phyloP scores from a whole-genome alignment of 108 stramenopile genomes.

The Nitzschia inconspicua region DNA sequence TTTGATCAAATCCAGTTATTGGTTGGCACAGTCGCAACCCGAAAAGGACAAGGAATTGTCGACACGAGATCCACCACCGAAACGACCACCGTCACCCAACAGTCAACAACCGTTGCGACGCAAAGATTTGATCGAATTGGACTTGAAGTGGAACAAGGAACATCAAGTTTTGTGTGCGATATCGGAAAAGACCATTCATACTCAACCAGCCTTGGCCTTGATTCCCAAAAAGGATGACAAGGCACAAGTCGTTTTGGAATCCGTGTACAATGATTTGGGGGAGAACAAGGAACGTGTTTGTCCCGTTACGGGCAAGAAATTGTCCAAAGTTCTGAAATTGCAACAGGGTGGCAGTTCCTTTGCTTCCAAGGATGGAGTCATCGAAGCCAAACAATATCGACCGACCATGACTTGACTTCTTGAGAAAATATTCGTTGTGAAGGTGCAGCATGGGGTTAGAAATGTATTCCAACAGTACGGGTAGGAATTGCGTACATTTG shows the following conservation, averaged over 20 bases:
- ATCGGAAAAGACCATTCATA: conserved; percentile 75
- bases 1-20: conserved; percentile 64
- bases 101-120: conserved; percentile 71
- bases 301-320: conserved; percentile 72
- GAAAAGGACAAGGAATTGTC: conserved; percentile 17
- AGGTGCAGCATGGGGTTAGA: no score
- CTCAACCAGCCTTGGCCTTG: conserved; percentile 66
- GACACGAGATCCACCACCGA: conserved; percentile 44
- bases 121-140: conserved; percentile 76
- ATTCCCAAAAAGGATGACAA: conserved; percentile 30
- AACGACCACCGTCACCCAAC: conserved; percentile 82
- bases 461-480: no score
- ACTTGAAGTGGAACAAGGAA: conserved; percentile 30
- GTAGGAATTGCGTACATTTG: no score
- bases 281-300: conserved; percentile 39
- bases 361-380: conserved; percentile 53
- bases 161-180: conserved; percentile 62
- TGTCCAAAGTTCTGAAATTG: conserved; percentile 71
- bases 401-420: conserved; percentile 82
- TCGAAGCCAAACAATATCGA: conserved; percentile 67
- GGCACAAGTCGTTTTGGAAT: conserved; percentile 71
- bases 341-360: conserved; percentile 71
- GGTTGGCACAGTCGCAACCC: conserved; percentile 83
- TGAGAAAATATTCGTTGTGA: no score
- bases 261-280: conserved; percentile 61